Percentiles rank a stretch among this genome's conserved stretches.
phyloP scores from a whole-genome alignment of 2,329 filamentous ascomycete genomes.

The Bipolaris oryzae region DNA sequence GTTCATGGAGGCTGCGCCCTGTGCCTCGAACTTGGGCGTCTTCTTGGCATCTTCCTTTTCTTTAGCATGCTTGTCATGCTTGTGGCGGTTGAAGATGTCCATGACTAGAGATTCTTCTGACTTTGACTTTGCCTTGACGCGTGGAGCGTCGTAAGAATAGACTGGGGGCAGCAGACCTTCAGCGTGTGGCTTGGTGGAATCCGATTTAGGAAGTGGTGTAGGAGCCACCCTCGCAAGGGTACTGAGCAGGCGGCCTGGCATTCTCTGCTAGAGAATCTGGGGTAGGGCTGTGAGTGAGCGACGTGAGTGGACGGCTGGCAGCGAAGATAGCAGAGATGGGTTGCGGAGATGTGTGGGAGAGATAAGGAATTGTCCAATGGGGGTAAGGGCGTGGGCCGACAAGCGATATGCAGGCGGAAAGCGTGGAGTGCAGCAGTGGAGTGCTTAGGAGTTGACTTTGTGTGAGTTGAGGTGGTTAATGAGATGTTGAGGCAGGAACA shows the following conservation, averaged over 20 bases:
- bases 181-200: constrained; percentile 27
- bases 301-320: constrained; percentile 18
- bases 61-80: constrained; percentile 32
- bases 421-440: constrained; percentile 14
- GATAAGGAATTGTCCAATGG: constrained; percentile 29
- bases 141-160: constrained; percentile 44
- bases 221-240: constrained; percentile 42
- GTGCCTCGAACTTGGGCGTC: constrained; percentile 45
- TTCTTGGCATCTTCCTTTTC: constrained; percentile 36
- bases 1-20: constrained; percentile 59
- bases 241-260: constrained; percentile 46
- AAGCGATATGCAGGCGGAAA: constrained; percentile 24
- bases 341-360: constrained; percentile 19
- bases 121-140: constrained; percentile 31
- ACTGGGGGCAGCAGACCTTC: constrained; percentile 42
- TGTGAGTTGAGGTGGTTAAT: constrained; percentile 43
- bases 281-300: constrained; percentile 32
- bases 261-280: constrained; percentile 37
- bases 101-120: constrained; percentile 47
- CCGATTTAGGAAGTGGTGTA: constrained; percentile 40
- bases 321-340: not conserved
- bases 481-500: constrained; percentile 41
- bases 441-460: constrained; percentile 41
- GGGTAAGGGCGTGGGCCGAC: constrained; percentile 16
- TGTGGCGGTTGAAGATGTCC: constrained; percentile 49